Evolutionary conservation across 345 rosid species (phyloP).

Genomic region (Salix brachista): DNA sequence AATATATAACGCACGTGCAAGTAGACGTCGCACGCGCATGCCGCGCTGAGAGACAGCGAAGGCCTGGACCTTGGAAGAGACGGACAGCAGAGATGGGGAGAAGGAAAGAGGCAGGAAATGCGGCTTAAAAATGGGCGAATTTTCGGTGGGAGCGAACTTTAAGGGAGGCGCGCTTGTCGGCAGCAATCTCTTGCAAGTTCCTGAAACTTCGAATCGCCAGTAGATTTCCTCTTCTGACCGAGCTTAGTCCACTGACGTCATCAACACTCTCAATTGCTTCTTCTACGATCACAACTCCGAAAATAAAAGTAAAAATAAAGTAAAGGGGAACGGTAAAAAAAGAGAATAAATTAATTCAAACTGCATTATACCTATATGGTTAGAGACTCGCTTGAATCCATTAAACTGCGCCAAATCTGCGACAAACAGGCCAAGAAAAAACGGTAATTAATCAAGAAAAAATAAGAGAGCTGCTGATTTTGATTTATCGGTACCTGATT

Average conservation of each 20-base stretch:
- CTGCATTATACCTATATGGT: conserved; percentile 60
- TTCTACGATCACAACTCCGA: conserved; percentile 14
- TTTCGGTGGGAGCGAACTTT: conserved; percentile 61
- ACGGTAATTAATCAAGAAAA: not conserved
- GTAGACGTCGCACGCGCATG: not conserved
- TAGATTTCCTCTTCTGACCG: conserved; percentile 39
- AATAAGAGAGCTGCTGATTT: conserved; percentile 1
- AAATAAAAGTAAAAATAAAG: not conserved
- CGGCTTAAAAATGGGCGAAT: conserved; percentile 54
- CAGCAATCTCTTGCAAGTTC: conserved; percentile 53
- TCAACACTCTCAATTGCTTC: conserved; percentile 31
- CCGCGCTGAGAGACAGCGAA: not conserved
- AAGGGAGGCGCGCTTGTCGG: conserved; percentile 22
- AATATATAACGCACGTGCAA: conserved; percentile 7
- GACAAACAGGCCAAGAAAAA: not conserved
- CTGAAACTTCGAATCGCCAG: conserved; percentile 61
- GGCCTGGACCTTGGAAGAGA: not conserved
- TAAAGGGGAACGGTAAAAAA: not conserved
- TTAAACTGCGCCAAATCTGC: conserved; percentile 82
- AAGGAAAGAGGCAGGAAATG: not conserved
- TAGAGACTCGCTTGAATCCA: conserved; percentile 46
- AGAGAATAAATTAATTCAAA: conserved; percentile 8
- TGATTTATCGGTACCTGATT: conserved; percentile 41
- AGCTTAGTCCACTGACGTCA: conserved; percentile 30
- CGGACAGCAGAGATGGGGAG: not conserved